Evolutionary conservation across 352 stramenopile species (phyloP).

Genomic region (Phytophthora tubulina): DNA sequence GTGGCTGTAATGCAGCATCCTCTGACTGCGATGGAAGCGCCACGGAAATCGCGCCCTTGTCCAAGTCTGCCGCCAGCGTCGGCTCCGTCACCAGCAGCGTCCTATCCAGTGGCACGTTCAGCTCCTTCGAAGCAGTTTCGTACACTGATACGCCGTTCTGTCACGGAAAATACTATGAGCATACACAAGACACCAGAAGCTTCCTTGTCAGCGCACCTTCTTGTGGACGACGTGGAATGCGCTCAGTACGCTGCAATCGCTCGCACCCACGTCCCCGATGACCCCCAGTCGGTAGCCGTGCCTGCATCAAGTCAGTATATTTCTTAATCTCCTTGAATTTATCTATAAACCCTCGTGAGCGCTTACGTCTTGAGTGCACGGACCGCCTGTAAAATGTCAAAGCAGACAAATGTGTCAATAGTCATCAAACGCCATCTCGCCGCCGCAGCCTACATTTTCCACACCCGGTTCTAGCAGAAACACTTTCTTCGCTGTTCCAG

Average conservation of each 20-base stretch:
- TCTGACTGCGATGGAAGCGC: slow-evolving; percentile 12
- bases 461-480: slow-evolving; percentile 18
- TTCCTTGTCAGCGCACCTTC: not conserved
- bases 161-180: not conserved
- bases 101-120: slow-evolving; percentile 37
- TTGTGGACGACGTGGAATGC: slow-evolving; percentile 36
- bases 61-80: not conserved
- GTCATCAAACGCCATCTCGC: not conserved
- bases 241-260: slow-evolving; percentile 13
- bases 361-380: slow-evolving; percentile 39
- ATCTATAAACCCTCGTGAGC: not conserved
- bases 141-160: slow-evolving; percentile 31
- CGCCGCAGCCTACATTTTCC: slow-evolving; percentile 30
- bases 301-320: slow-evolving; percentile 17
- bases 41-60: slow-evolving; percentile 18
- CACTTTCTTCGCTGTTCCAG: slow-evolving; percentile 13
- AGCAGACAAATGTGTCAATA: slow-evolving; percentile 8
- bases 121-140: slow-evolving; percentile 20
- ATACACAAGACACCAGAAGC: not conserved
- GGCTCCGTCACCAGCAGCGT: slow-evolving; percentile 45
- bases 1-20: not conserved
- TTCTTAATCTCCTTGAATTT: not conserved
- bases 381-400: slow-evolving; percentile 26
- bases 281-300: slow-evolving; percentile 51
- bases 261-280: slow-evolving; percentile 32